Conservation (phyloP, 2,329 filamentous ascomycete species). For the Fusarium sp. region DNA sequence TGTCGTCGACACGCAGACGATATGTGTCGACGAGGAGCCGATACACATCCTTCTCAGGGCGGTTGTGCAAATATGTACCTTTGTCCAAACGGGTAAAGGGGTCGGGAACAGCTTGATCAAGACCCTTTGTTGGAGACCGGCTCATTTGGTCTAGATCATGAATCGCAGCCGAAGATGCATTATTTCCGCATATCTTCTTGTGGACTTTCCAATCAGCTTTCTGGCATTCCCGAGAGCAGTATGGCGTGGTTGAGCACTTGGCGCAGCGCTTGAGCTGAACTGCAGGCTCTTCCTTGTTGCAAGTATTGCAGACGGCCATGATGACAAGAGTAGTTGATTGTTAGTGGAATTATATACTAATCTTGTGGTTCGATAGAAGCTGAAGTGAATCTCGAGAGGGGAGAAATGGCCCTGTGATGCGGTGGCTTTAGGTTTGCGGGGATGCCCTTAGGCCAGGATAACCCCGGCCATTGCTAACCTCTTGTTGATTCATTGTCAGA, state of each 20-base stretch:
- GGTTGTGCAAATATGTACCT: conserved; percentile 56
- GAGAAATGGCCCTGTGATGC: neutral
- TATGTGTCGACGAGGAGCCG: conserved; percentile 60
- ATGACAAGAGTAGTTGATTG: neutral
- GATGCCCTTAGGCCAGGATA: neutral
- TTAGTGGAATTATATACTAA: neutral
- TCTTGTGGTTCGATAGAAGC: neutral
- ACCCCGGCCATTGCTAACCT: neutral
- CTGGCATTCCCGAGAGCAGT: conserved; percentile 65
- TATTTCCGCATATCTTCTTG: conserved; percentile 55
- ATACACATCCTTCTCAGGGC: conserved; percentile 57
- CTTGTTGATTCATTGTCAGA: neutral
- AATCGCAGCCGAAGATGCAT: conserved; percentile 1
- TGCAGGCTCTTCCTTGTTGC: conserved; percentile 44
- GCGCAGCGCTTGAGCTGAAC: conserved; percentile 54
- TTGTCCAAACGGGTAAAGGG: conserved; percentile 56
- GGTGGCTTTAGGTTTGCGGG: conserved; percentile 2
- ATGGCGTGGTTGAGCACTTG: conserved; percentile 58
- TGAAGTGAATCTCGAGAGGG: neutral
- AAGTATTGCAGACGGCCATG: conserved; percentile 40
- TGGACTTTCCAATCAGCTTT: conserved; percentile 62
- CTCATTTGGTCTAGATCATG: neutral
- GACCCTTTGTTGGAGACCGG: conserved; percentile 42
- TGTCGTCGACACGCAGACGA: conserved; percentile 58
- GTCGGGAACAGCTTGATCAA: conserved; percentile 44